Evolutionary conservation across 2,329 filamentous ascomycete genomes (phyloP), one percentile per base, ranked within the genome.

Genomic region (Escovopsis sp.): DNA sequence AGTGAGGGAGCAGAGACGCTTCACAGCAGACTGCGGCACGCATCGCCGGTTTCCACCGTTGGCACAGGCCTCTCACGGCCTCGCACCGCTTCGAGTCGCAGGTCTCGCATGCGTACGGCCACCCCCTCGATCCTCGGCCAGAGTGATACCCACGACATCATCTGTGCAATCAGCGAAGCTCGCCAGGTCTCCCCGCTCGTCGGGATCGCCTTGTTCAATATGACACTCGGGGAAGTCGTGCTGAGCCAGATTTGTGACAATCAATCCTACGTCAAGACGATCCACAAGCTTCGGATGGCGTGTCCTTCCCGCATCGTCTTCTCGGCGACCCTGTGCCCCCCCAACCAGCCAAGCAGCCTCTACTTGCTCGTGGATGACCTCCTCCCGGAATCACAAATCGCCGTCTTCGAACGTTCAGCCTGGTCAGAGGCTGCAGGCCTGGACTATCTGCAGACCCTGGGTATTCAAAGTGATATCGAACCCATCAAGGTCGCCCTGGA

Each of bases 231-330:
- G 34, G 86, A 94, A 61, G 84, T 78, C 12, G 77, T 87, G 26
- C 70, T 96, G 34, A 93, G 85, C 55, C 86, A 95, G 55, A 89
- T 96, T 49, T 87, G 82, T 55, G 89, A 96, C 59, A 93, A 81
- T 44, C 87, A 94, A 57, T 93, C 87, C 32, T 96, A 94, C 57
- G 80, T 87, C 44, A 81, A 80, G 55, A 94, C 87, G 0, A 69
- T 94, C 28, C 85, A 94, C 60, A 94, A 95, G 57, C 71, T 96
- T 32, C 75, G 76, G 41, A 77, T 94, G 23, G 83, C 85, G 51
- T 75, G 82, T 23, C 88, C 89, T 0, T 82, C 80, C 2, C 77
- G 81, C 48, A 83, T 95, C 40, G 64, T 96, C 1, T 80, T 94
- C 50, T 78, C 86, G 54, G 73, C 74, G 4, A 82, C 82, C 2